Evolutionary conservation across 73 alveolate species (phyloP).

Genomic region (Stentor coeruleus): DNA sequence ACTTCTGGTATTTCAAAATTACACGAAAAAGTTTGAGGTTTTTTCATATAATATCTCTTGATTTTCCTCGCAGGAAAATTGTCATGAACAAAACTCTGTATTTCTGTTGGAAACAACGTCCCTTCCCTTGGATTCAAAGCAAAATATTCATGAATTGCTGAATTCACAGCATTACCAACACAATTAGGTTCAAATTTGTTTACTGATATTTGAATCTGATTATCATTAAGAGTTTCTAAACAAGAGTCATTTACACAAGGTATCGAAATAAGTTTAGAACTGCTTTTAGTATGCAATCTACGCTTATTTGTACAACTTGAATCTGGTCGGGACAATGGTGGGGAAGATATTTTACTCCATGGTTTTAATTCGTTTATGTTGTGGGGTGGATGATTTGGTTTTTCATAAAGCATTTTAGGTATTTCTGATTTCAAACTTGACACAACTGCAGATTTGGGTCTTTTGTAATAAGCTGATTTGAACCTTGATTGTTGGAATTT

Average conservation of each 20-base stretch:
- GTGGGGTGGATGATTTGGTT: neutral
- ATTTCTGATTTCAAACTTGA: too few species aligned
- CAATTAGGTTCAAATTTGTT: too few species aligned
- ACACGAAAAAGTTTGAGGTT: neutral
- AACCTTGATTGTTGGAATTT: neutral
- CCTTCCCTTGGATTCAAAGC: neutral
- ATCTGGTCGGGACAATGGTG: neutral
- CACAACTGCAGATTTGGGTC: conserved; percentile 3
- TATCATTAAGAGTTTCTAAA: neutral
- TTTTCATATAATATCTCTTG: neutral
- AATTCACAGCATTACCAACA: neutral
- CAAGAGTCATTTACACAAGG: neutral
- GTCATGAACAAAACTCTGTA: neutral
- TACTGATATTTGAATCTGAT: neutral
- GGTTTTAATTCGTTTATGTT: neutral
- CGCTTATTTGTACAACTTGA: neutral
- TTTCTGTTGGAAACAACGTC: neutral
- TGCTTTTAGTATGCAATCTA: neutral
- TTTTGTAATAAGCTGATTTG: too few species aligned
- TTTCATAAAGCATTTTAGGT: neutral
- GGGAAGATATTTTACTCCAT: neutral
- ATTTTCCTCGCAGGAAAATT: neutral
- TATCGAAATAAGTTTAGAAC: too few species aligned
- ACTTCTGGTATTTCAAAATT: neutral
- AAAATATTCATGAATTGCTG: neutral